A percentile compares a stretch with the other conserved stretches of the same genome.
These are phyloP conservation scores for Lathyrus tuberosus DNA, from an alignment of 306 rosid genomes.

Conservation along the genomic window DNA sequence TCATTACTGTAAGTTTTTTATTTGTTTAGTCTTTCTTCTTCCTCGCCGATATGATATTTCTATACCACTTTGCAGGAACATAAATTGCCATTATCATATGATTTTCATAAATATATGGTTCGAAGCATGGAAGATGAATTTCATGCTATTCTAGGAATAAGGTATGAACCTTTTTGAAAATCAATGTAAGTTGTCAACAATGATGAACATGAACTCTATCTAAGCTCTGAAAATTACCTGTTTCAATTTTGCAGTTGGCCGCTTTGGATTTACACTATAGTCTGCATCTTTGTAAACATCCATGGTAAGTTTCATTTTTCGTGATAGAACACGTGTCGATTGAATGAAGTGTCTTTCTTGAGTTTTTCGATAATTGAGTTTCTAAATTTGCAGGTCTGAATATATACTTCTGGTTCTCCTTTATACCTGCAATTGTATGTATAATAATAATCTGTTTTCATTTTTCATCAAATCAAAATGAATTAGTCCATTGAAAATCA, in stretches of 20 bases:
- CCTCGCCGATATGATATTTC: constrained; percentile 24
- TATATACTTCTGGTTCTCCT: constrained; percentile 96
- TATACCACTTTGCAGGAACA: constrained; percentile 63
- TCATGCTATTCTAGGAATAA: constrained; percentile 93
- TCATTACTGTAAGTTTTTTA: constrained; percentile 68
- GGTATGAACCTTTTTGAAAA: constrained; percentile 51
- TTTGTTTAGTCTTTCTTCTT: not conserved
- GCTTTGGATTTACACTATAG: constrained; percentile 90
- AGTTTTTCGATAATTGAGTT: constrained; percentile 37
- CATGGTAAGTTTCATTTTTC: constrained; percentile 61
- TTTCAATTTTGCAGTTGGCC: constrained; percentile 70
- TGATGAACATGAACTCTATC: no score
- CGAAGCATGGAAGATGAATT: constrained; percentile 99
- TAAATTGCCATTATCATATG: constrained; percentile 75
- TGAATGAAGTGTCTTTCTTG: constrained; percentile 22
- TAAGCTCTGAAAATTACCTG: constrained; percentile 30
- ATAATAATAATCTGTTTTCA: constrained; percentile 29
- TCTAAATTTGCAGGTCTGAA: constrained; percentile 66
- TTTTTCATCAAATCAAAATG: constrained; percentile 32
- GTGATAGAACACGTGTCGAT: constrained; percentile 1
- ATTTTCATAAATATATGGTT: constrained; percentile 85
- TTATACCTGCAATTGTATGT: constrained; percentile 93
- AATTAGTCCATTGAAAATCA: not conserved
- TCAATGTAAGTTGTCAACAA: no score
- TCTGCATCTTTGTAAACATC: constrained; percentile 82